A percentile compares a stretch with the other conserved stretches of the same genome.
These are phyloP conservation scores for Ramaria sp. DNA, from an alignment of 768 basidiomycete genomes.

Conservation along the genomic window DNA sequence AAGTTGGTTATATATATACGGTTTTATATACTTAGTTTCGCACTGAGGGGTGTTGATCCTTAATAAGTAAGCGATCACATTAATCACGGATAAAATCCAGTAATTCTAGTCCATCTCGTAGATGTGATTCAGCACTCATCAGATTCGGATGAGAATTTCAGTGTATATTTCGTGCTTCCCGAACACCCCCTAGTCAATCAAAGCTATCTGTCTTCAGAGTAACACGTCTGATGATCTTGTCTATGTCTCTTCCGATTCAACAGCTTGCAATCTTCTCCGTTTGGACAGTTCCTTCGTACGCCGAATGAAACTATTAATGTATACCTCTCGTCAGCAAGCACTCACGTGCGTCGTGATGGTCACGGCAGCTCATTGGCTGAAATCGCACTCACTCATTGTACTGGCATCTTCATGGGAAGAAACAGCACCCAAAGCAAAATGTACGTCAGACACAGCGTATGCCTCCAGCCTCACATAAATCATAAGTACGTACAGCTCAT, in stretches of 20 bases:
- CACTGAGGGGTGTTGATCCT: too few species aligned
- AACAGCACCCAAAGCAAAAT: neutral
- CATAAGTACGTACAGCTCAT: constrained; percentile 27
- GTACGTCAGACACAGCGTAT: neutral
- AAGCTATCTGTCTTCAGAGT: too few species aligned
- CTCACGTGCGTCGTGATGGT: too few species aligned
- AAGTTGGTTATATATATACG: too few species aligned
- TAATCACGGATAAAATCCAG: too few species aligned
- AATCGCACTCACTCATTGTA: constrained; percentile 73
- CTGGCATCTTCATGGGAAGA: constrained; percentile 55
- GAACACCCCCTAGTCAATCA: too few species aligned
- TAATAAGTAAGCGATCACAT: too few species aligned
- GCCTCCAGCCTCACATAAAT: neutral
- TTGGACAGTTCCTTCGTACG: constrained; percentile 80
- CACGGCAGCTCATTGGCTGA: neutral
- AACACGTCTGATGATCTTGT: neutral
- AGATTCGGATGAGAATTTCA: too few species aligned
- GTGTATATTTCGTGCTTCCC: too few species aligned
- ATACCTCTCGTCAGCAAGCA: neutral
- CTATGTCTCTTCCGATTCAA: constrained; percentile 23
- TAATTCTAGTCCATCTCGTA: too few species aligned
- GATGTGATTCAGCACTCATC: too few species aligned
- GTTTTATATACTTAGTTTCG: too few species aligned
- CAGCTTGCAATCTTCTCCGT: constrained; percentile 40
- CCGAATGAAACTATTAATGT: constrained; percentile 58